A percentile compares a stretch with the other conserved stretches of the same genome.
These are phyloP conservation scores for Mycena capillaripes DNA, from an alignment of 768 basidiomycete genomes.

Conservation along the genomic window DNA sequence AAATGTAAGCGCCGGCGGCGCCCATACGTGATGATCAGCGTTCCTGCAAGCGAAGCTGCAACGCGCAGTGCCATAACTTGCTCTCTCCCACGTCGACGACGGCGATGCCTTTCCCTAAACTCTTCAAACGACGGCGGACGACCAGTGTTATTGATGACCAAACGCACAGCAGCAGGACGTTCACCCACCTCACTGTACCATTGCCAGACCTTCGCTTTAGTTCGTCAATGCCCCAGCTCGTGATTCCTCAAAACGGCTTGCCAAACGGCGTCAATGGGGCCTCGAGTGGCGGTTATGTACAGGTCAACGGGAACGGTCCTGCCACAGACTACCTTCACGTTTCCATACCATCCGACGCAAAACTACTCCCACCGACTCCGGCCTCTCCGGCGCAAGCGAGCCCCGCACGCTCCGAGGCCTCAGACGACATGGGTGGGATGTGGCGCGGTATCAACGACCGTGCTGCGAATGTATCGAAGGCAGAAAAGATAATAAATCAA, in stretches of 20 bases:
- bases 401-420: not conserved
- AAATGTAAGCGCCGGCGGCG: no score
- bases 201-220: slow-evolving; percentile 3
- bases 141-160: not conserved
- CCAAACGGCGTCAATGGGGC: not conserved
- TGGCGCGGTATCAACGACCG: slow-evolving; percentile 11
- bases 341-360: not conserved
- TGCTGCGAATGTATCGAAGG: not conserved
- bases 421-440: slow-evolving; percentile 7
- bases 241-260: not conserved
- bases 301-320: not conserved
- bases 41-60: no score
- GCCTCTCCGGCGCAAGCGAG: slow-evolving; percentile 8
- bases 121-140: slow-evolving; percentile 28
- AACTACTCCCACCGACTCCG: slow-evolving; percentile 16
- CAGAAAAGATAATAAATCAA: slow-evolving; percentile 20
- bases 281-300: not conserved
- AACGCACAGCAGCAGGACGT: not conserved
- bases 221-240: slow-evolving; percentile 10
- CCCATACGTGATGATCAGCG: no score
- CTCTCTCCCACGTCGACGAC: not conserved
- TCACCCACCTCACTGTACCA: not conserved
- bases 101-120: slow-evolving; percentile 21
- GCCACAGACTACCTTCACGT: not conserved
- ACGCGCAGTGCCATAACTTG: not conserved